phyloP scores from a whole-genome alignment of 345 rosid species.

The Raphanus sativus region DNA sequence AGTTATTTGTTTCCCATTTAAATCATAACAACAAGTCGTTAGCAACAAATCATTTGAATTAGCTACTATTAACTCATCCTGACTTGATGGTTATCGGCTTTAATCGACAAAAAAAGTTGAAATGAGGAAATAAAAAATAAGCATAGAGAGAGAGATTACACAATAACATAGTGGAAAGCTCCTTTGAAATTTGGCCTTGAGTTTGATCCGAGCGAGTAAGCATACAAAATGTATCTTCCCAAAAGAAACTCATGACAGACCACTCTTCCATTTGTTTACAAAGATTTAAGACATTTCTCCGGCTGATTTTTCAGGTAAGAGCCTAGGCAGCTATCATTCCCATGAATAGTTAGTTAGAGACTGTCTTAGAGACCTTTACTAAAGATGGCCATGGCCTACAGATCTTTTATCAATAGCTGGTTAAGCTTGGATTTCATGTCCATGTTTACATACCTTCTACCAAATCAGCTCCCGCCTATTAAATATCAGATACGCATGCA shows the following conservation, averaged over 20 bases:
- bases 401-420: neutral
- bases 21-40: neutral
- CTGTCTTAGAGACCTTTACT: too few species aligned
- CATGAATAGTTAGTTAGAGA: slow-evolving; percentile 37
- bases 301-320: slow-evolving; percentile 48
- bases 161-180: slow-evolving; percentile 15
- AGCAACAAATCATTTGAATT: neutral
- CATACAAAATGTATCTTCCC: slow-evolving; percentile 15
- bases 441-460: neutral
- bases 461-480: neutral
- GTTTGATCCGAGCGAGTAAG: slow-evolving; percentile 20
- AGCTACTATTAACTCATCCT: neutral
- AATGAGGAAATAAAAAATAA: neutral
- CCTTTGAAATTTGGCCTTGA: slow-evolving; percentile 15
- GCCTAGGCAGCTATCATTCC: slow-evolving; percentile 75
- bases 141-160: slow-evolving; percentile 17
- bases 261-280: slow-evolving; percentile 4
- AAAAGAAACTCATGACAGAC: slow-evolving; percentile 24
- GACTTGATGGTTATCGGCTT: neutral
- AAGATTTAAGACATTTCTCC: neutral
- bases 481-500: too few species aligned
- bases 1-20: neutral
- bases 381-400: neutral
- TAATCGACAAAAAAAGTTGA: neutral
- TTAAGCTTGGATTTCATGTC: neutral